These are phyloP conservation scores for Grosmannia clavigera DNA, from an alignment of 2,329 filamentous ascomycete genomes.

Conservation along the genomic window DNA sequence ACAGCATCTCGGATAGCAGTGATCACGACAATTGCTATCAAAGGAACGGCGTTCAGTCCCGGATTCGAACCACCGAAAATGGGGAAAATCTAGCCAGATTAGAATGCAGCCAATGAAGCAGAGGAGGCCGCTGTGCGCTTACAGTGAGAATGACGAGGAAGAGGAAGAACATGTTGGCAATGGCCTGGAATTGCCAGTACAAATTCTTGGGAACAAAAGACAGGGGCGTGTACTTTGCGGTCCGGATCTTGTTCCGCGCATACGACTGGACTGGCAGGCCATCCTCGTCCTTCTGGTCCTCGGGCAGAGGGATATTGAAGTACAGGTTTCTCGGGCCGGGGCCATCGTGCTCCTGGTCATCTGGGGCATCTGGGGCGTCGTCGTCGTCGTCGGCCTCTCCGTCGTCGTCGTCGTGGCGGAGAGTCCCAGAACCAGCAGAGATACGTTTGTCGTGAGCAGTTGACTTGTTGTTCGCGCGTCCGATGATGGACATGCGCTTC, in stretches of 20 bases:
- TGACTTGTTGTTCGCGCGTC: slow-evolving; percentile 56
- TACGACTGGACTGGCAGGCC: slow-evolving; percentile 60
- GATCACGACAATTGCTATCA: slow-evolving; percentile 82
- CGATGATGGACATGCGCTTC: slow-evolving; percentile 75
- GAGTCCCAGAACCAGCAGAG: slow-evolving; percentile 22
- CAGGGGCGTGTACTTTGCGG: slow-evolving; percentile 90
- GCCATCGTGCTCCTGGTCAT: slow-evolving; percentile 20
- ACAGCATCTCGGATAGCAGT: slow-evolving; percentile 91
- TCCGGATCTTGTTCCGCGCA: slow-evolving; percentile 91
- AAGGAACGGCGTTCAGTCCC: slow-evolving; percentile 74
- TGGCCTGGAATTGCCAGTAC: slow-evolving; percentile 96
- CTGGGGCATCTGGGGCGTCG: slow-evolving; percentile 12
- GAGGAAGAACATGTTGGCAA: slow-evolving; percentile 96
- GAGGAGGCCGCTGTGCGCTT: slow-evolving; percentile 30
- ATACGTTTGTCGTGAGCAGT: slow-evolving; percentile 56
- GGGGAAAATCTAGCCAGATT: slow-evolving; percentile 63
- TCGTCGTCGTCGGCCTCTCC: slow-evolving; percentile 25
- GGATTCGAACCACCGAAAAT: slow-evolving; percentile 92
- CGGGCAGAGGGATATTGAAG: slow-evolving; percentile 75
- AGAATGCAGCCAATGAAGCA: neutral
- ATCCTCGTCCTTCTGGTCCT: slow-evolving; percentile 64
- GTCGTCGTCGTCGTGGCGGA: slow-evolving; percentile 20
- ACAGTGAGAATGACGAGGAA: slow-evolving; percentile 91
- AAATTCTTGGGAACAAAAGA: slow-evolving; percentile 95
- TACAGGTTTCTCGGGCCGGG: slow-evolving; percentile 51